These are phyloP conservation scores for Penicillium desertorum DNA, from an alignment of 495 filamentous ascomycete species.

Conservation along the genomic window DNA sequence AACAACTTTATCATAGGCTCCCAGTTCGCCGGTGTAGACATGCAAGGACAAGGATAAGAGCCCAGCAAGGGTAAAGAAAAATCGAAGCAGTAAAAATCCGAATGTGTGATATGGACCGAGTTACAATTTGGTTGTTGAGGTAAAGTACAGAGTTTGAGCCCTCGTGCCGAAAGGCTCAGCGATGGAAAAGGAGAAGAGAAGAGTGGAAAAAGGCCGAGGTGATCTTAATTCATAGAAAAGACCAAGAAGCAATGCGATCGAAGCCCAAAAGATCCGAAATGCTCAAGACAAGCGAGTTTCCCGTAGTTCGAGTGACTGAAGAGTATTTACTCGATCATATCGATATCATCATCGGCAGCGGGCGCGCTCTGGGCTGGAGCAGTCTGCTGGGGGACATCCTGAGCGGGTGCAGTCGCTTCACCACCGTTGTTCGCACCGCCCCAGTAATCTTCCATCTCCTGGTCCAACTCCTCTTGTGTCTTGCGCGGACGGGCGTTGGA, in stretches of 20 bases:
- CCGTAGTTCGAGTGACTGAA: not conserved
- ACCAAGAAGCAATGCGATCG: not conserved
- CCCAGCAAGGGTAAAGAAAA: not conserved
- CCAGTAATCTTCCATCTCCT: conserved; percentile 97
- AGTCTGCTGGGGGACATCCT: conserved; percentile 22
- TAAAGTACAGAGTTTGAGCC: conserved; percentile 22
- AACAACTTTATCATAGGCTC: not conserved
- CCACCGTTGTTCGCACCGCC: conserved; percentile 38
- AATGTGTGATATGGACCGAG: conserved; percentile 7
- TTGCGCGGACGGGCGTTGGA: conserved; percentile 69
- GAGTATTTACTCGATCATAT: conserved; percentile 50
- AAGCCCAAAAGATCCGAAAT: not conserved
- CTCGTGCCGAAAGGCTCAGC: not conserved
- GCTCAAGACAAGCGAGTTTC: not conserved
- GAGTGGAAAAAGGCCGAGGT: conserved; percentile 3
- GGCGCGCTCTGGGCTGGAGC: conserved; percentile 25
- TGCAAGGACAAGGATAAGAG: conserved; percentile 2
- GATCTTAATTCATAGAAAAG: not conserved
- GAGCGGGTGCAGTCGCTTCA: conserved; percentile 15
- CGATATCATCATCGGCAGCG: conserved; percentile 56
- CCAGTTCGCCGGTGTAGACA: not conserved
- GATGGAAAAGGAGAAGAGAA: not conserved
- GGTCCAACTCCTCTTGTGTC: conserved; percentile 89
- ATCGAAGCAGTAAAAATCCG: not conserved
- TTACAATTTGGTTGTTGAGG: conserved; percentile 24